phyloP scores from a whole-genome alignment of 352 stramenopile species.

The Phytophthora quininea region DNA sequence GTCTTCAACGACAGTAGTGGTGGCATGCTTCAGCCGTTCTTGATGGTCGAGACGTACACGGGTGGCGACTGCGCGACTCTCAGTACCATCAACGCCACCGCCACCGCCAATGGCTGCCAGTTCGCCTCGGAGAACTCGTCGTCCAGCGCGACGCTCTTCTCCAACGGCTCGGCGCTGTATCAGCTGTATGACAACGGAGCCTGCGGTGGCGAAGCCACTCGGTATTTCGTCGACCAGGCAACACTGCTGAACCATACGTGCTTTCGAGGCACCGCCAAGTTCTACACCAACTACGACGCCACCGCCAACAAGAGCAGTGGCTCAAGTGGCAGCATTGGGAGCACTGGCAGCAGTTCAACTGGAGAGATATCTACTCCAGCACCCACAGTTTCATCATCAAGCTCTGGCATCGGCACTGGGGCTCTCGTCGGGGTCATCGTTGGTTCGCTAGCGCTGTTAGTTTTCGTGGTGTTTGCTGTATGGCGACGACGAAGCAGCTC shows the following conservation, averaged over 20 bases:
- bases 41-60: conserved; percentile 21
- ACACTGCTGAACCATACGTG: conserved; percentile 12
- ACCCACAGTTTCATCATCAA: not conserved
- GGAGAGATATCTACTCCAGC: not conserved
- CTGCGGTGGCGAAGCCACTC: conserved; percentile 11
- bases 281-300: conserved; percentile 16
- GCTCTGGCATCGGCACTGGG: not conserved
- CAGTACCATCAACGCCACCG: conserved; percentile 15
- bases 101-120: conserved; percentile 12
- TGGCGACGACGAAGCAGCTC: not conserved
- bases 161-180: conserved; percentile 10
- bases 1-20: conserved; percentile 6
- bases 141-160: conserved; percentile 16
- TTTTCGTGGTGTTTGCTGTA: not conserved
- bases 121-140: conserved; percentile 13
- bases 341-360: conserved; percentile 2
- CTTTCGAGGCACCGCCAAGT: conserved; percentile 8
- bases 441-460: not conserved
- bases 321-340: conserved; percentile 4
- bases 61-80: conserved; percentile 8
- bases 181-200: conserved; percentile 14
- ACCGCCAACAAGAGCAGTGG: not conserved
- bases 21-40: conserved; percentile 9
- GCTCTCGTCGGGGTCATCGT: conserved; percentile 4
- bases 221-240: conserved; percentile 9